Base-by-base conservation (phyloP, 2,329 filamentous ascomycete genomes). In the Pseudogymnoascus sp. region DNA sequence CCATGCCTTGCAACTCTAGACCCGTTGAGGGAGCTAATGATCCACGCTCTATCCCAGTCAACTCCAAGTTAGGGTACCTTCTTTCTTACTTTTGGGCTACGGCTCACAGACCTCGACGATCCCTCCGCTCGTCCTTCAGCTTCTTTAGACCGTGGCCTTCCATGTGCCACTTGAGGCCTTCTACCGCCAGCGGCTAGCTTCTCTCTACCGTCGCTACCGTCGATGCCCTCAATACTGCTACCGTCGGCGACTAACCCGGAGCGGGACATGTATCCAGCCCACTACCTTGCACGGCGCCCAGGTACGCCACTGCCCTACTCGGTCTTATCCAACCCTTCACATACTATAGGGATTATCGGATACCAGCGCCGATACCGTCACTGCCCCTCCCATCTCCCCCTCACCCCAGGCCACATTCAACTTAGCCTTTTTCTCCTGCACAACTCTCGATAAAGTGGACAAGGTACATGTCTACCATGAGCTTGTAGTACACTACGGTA, bases 141-240 rank as follows among this genome's bases (percentile, higher is more conserved):
- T 57, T 57, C n/a, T 57, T 34, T 57, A 34, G 51, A n/a, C 51
- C 11, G 16, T 34, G 6, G 28, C 28, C 51, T 57, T 57, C 51
- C 51, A 57, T 57, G 28, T 57, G 51, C n/a, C n/a, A 57, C 51
- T 57, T 28, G 51, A 36, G 51, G 10, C 51, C 51, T 57, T 57
- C 51, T 57, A 57, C 51, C 51, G 28, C 51, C 51, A 57, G 51
- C 51, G 51, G n/a, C 51, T 57, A 57, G 51, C 51, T 57, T 57
- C 28, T 57, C 51, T 57, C 51, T 57, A n/a, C 51, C 48, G 48
- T 57, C 48, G 48, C 25, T 57, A 57, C 48, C 28, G 5, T 57
- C 10, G 28, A 57, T 57, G 34, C 10, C 48, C 48, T 57, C 51
- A 25, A 57, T 21, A 21, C 51, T 34, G n/a, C 16, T 57, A 57